phyloP scores from a whole-genome alignment of 129 eudicot genomes.

The Silybum marianum region DNA sequence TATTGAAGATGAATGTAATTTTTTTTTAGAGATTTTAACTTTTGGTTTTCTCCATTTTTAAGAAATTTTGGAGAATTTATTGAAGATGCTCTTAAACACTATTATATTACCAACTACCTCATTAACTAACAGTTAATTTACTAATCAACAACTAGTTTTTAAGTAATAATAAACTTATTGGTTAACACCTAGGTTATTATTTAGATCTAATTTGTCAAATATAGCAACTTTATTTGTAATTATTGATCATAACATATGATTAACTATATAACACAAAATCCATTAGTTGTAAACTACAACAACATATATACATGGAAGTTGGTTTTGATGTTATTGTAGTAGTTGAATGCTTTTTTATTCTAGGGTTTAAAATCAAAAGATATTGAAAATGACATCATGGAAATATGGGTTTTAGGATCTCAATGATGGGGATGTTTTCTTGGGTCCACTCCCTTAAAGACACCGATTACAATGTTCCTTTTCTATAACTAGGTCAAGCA shows the following conservation, averaged over 20 bases:
- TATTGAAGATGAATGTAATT: too few species aligned
- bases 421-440: constrained; percentile 48
- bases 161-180: too few species aligned
- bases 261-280: not conserved
- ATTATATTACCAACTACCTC: too few species aligned
- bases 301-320: constrained; percentile 17
- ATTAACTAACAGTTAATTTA: too few species aligned
- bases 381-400: constrained; percentile 52
- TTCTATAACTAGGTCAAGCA: constrained; percentile 30
- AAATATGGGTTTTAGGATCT: constrained; percentile 50
- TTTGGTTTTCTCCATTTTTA: too few species aligned
- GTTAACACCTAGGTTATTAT: too few species aligned
- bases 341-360: constrained; percentile 31
- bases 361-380: constrained; percentile 48
- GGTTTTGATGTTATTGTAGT: constrained; percentile 24
- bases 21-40: too few species aligned
- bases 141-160: too few species aligned
- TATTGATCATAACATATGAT: not conserved
- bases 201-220: not conserved
- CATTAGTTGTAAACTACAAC: not conserved
- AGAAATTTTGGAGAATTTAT: too few species aligned
- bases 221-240: not conserved
- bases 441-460: constrained; percentile 37
- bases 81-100: too few species aligned
- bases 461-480: constrained; percentile 21